Conservation (phyloP, 331 rosid species). For the Ulmus americana region DNA sequence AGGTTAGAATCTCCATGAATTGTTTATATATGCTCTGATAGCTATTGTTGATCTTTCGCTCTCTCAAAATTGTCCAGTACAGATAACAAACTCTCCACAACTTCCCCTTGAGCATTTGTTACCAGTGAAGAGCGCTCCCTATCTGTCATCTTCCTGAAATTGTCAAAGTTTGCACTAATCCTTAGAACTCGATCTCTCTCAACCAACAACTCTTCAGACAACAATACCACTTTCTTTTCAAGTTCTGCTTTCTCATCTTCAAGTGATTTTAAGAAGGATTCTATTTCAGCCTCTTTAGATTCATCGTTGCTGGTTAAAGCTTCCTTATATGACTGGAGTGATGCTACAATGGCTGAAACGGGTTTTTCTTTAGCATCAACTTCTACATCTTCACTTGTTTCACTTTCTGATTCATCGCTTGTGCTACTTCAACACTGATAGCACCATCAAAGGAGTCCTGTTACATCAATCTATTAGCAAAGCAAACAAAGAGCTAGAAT, state of each 20-base stretch:
- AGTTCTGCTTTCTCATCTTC: conserved; percentile 62
- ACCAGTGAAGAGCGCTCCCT: conserved; percentile 76
- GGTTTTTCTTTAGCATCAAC: conserved; percentile 41
- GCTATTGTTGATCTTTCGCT: conserved; percentile 74
- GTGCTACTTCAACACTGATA: conserved; percentile 34
- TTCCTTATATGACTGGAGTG: conserved; percentile 63
- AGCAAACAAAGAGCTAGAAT: background rate
- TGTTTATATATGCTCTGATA: conserved; percentile 89
- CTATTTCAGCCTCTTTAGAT: conserved; percentile 56
- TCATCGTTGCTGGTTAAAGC: conserved; percentile 66
- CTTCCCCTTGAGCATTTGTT: conserved; percentile 83
- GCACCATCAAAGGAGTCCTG: conserved; percentile 69
- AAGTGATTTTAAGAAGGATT: conserved; percentile 53
- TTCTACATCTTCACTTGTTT: conserved; percentile 35
- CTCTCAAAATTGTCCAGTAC: conserved; percentile 89
- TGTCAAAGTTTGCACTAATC: conserved; percentile 91
- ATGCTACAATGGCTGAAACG: conserved; percentile 40
- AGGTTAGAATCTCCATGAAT: conserved; percentile 61
- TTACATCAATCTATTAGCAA: conserved; percentile 37
- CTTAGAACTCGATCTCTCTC: conserved; percentile 65
- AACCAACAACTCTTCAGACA: conserved; percentile 52
- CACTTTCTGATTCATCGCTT: conserved; percentile 33
- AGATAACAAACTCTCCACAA: conserved; percentile 66
- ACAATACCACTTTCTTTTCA: conserved; percentile 43
- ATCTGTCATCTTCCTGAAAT: conserved; percentile 91